Base-by-base conservation (phyloP, 352 stramenopile species). In the Peronospora destructor region DNA sequence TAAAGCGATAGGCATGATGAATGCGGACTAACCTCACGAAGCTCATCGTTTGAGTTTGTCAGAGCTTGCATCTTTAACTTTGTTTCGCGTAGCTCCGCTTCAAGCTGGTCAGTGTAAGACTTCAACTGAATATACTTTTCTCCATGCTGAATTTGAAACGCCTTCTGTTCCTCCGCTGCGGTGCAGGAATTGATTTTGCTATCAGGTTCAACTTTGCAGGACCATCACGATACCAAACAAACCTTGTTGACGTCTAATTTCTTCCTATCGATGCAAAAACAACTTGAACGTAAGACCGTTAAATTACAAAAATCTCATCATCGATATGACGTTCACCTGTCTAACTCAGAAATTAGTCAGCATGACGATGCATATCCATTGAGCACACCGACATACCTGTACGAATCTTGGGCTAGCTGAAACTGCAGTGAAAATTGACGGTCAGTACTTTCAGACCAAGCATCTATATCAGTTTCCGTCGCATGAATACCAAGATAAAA, bases 101-200 rank as follows among this genome's bases (percentile, higher is more conserved):
- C 82, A 10, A 93, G 66, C 45, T 91, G 76, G 43, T 93, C 79
- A 2, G 82, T 85, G 61, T 93, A 91, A 16, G 63, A 76, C 50
- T 93, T 93, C n/a, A 93, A 49, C 38, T 93, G 82, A 39, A 93
- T 86, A 30, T 93, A 91, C 45, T 88, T 86, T 45, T 93, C 77
- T 13, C 82, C 82, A 47, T 91, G 79, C 28, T 93, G 82, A 35
- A 68, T 57, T 53, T 93, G 75, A 51, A 84, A 93, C 1, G 63
- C 45, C 40, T 89, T 90, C 37, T 93, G 79, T 42, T 93, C 82
- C 33, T 93, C 79, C 12, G 66, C 82, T 93, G 35, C 3, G 38
- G 16, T 2, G 12, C 21, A 46, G 44, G 0, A 14, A 26, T 28
- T 38, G 28, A 9, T 28, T 42, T 41, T 43, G 12, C 3, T 23